Evolutionary conservation across 441 rosid species (phyloP).

Genomic region (Arabidopsis lyrata): DNA sequence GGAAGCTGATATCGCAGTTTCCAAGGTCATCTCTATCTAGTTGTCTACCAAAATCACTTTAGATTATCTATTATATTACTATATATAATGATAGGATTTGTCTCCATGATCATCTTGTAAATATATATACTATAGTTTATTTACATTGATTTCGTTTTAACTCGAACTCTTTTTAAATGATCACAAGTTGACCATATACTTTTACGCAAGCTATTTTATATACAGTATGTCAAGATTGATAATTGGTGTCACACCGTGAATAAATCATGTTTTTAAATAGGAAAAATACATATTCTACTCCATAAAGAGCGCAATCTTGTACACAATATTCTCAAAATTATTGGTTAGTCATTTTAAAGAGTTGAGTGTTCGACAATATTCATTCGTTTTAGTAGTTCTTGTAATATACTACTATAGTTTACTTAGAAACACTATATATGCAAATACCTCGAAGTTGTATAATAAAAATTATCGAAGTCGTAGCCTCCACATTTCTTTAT

Average conservation of each 20-base stretch:
- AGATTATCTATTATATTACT: constrained; percentile 23
- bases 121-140: constrained; percentile 2
- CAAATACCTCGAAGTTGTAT: too few species aligned
- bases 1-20: constrained; percentile 42
- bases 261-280: background rate
- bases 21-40: constrained; percentile 39
- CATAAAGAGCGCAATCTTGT: background rate
- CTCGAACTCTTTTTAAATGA: constrained; percentile 11
- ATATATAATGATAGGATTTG: constrained; percentile 5
- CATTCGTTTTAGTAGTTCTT: background rate
- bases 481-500: background rate
- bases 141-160: constrained; percentile 7
- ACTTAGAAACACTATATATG: background rate
- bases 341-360: constrained; percentile 14
- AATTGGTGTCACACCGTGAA: constrained; percentile 23
- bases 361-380: constrained; percentile 1
- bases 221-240: constrained; percentile 25
- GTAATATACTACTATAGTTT: background rate
- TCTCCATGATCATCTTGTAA: background rate
- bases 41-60: constrained; percentile 37
- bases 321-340: constrained; percentile 12
- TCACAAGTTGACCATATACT: constrained; percentile 22
- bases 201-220: constrained; percentile 15
- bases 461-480: background rate
- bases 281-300: background rate